Percentiles rank a stretch among this genome's conserved stretches.
phyloP scores from a whole-genome alignment of 306 rosid genomes.

The Sicyos edulis region DNA sequence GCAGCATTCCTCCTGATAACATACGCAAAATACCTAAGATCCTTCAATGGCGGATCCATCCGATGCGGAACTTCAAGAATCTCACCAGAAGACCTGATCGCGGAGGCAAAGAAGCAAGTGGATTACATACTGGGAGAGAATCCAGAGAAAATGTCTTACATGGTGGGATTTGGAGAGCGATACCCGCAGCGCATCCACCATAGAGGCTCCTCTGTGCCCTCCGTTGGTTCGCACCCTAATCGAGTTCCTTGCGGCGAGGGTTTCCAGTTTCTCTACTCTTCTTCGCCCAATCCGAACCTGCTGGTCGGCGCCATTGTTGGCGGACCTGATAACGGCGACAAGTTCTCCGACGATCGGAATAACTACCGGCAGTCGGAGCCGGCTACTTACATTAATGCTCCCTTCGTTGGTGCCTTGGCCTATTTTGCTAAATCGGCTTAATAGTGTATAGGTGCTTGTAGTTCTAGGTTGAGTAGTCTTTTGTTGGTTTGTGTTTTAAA shows the following conservation, averaged over 20 bases:
- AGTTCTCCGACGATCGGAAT: constrained; percentile 58
- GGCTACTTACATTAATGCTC: constrained; percentile 84
- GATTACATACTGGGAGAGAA: constrained; percentile 79
- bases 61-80: constrained; percentile 44
- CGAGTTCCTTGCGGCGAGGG: constrained; percentile 52
- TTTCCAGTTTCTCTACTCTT: constrained; percentile 43
- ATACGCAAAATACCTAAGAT: constrained; percentile 52
- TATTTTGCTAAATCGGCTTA: background rate
- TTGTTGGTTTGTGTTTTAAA: too few species aligned
- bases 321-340: constrained; percentile 74
- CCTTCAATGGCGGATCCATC: constrained; percentile 29
- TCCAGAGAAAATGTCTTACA: constrained; percentile 60
- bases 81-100: constrained; percentile 34
- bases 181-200: constrained; percentile 68
- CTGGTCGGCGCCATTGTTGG: constrained; percentile 78
- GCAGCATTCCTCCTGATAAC: constrained; percentile 50
- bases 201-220: constrained; percentile 74
- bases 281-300: constrained; percentile 61
- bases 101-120: constrained; percentile 61
- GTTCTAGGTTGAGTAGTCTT: too few species aligned
- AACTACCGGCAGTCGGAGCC: constrained; percentile 87
- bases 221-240: constrained; percentile 32
- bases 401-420: constrained; percentile 71
- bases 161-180: constrained; percentile 74
- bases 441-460: too few species aligned